A percentile compares a stretch with the other conserved stretches of the same genome.
Evolutionary conservation across 2,329 filamentous ascomycete genomes (phyloP).

Genomic region (Colletotrichum limetticola): DNA sequence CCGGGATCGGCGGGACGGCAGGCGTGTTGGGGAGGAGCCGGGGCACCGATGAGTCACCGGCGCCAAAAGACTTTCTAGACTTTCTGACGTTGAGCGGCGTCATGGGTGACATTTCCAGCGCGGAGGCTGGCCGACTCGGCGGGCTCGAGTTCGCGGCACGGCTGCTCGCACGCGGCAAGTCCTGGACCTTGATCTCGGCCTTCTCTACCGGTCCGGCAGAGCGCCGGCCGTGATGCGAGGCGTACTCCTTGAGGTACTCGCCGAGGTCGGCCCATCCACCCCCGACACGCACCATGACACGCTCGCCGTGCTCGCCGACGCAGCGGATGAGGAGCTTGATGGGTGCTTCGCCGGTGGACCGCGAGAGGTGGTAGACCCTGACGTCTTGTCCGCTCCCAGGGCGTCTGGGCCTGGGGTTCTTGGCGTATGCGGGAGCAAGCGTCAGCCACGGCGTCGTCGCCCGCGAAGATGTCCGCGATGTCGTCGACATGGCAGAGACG

Average conservation of each 20-base stretch:
- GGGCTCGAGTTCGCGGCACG: conserved; percentile 46
- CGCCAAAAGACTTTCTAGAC: conserved; percentile 58
- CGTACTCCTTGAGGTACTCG: conserved; percentile 94
- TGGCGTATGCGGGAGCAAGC: conserved; percentile 69
- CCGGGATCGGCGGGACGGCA: conserved; percentile 42
- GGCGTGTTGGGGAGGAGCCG: conserved; percentile 56
- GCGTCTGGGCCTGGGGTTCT: conserved; percentile 59
- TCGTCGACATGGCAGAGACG: conserved; percentile 58
- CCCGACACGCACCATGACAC: conserved; percentile 97
- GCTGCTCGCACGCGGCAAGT: conserved; percentile 49
- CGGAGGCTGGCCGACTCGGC: conserved; percentile 47
- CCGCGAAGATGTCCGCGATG: conserved; percentile 51
- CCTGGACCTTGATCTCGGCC: conserved; percentile 67
- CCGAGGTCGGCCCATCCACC: conserved; percentile 98
- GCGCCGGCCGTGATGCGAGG: conserved; percentile 87
- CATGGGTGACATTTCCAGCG: conserved; percentile 51
- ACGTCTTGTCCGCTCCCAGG: conserved; percentile 75
- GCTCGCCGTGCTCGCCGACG: conserved; percentile 88
- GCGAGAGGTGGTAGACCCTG: conserved; percentile 90
- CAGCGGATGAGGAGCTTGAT: conserved; percentile 95
- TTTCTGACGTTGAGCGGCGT: conserved; percentile 66
- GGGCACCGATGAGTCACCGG: conserved; percentile 41
- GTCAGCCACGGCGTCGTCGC: conserved; percentile 75
- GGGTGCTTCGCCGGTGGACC: conserved; percentile 84
- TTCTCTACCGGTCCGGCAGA: conserved; percentile 58